These are phyloP conservation scores for Phialophora expanda DNA, from an alignment of 2,329 filamentous ascomycete genomes.

Conservation along the genomic window DNA sequence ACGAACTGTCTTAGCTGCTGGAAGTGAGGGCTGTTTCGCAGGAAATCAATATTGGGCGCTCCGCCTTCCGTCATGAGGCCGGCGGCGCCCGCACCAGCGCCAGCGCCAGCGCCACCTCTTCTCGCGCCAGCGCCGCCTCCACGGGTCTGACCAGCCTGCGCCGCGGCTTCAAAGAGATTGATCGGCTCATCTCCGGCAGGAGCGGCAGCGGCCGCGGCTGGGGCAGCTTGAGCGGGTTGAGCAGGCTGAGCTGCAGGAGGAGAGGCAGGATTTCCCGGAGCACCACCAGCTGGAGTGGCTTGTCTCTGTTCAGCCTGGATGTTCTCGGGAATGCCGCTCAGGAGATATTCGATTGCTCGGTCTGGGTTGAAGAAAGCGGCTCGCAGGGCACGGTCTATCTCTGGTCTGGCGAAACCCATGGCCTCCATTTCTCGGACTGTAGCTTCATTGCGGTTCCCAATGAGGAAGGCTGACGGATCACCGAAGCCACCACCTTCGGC, in stretches of 20 bases:
- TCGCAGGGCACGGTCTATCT: slow-evolving; percentile 93
- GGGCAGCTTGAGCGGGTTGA: slow-evolving; percentile 45
- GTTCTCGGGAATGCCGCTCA: slow-evolving; percentile 89
- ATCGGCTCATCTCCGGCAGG: slow-evolving; percentile 66
- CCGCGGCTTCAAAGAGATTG: slow-evolving; percentile 92
- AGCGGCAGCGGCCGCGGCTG: slow-evolving; percentile 47
- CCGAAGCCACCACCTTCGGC: slow-evolving; percentile 60
- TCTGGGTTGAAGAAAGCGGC: slow-evolving; percentile 97
- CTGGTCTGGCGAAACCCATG: slow-evolving; percentile 89
- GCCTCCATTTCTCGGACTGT: slow-evolving; percentile 92
- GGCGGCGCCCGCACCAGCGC: slow-evolving; percentile 49
- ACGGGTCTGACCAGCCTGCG: slow-evolving; percentile 66
- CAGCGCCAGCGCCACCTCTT: slow-evolving; percentile 48
- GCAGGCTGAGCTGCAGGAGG: slow-evolving; percentile 47
- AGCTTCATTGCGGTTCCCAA: slow-evolving; percentile 80
- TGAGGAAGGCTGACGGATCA: slow-evolving; percentile 80
- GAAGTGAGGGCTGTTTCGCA: slow-evolving; percentile 95
- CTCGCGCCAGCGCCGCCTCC: slow-evolving; percentile 35
- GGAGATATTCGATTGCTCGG: slow-evolving; percentile 92
- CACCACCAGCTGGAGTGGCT: slow-evolving; percentile 45
- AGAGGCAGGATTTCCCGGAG: slow-evolving; percentile 39
- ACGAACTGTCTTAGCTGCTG: slow-evolving; percentile 97
- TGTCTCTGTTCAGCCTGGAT: slow-evolving; percentile 72
- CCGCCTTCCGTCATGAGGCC: slow-evolving; percentile 45
- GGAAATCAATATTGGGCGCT: slow-evolving; percentile 80